These are phyloP conservation scores for Erythrophleum fordii DNA, from an alignment of 306 rosid species.

Conservation along the genomic window DNA sequence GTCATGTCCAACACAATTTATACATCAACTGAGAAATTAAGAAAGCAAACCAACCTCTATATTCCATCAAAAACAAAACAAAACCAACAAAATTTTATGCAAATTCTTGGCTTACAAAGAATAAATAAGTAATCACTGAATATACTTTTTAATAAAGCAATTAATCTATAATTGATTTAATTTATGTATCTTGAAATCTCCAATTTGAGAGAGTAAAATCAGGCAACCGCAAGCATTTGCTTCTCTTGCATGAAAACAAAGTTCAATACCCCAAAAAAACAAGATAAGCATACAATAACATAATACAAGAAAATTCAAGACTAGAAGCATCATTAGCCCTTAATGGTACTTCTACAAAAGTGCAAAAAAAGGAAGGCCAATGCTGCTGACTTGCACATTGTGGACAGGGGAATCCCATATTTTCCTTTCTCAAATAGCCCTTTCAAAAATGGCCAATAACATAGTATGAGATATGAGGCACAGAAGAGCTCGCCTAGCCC, in stretches of 20 bases:
- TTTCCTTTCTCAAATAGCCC: constrained; percentile 64
- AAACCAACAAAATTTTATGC: too few species aligned
- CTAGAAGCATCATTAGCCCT: neutral
- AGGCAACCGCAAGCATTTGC: too few species aligned
- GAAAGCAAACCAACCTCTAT: too few species aligned
- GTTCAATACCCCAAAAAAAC: neutral
- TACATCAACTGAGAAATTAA: too few species aligned
- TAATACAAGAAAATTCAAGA: neutral
- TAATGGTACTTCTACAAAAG: constrained; percentile 26
- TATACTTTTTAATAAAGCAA: too few species aligned
- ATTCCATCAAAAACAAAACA: too few species aligned
- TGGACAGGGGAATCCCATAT: constrained; percentile 65
- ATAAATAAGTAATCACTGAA: too few species aligned
- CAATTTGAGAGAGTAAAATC: too few species aligned
- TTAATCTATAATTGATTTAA: too few species aligned
- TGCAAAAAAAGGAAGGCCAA: constrained; percentile 49
- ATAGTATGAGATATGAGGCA: constrained; percentile 47
- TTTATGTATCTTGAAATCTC: too few species aligned
- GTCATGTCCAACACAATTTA: too few species aligned
- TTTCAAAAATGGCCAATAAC: constrained; percentile 63
- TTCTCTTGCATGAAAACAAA: neutral
- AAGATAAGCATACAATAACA: neutral
- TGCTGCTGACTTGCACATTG: constrained; percentile 51
- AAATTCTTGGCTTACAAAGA: too few species aligned
- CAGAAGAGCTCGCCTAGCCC: constrained; percentile 56